Base-by-base conservation (phyloP, 805 yeast genomes). In the Starmerella vaccinii region DNA sequence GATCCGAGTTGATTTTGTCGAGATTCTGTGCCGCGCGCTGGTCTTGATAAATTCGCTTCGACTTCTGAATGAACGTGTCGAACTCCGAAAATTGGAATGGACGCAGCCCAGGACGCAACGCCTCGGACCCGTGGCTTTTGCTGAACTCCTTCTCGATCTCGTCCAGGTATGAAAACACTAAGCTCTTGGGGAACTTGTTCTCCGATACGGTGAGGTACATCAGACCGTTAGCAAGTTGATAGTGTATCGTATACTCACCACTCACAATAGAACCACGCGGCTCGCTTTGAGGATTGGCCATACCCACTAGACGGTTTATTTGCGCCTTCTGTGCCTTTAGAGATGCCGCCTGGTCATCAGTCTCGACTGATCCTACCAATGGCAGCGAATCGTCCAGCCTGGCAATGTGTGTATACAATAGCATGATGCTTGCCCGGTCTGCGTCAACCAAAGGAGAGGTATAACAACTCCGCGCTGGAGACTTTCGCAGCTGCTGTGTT, bases 51-150 rank as follows among this genome's bases (percentile, higher is more conserved):
- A 87, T 71, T 61, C 88, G 85, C 62, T 82, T 86, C 4, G 97
- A 88, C 69, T 90, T 89, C 60, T 79, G 81, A 68, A 84, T 76
- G 57, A 66, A 71, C 50, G 61, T 66, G 59, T 71, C 97, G 65
- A 92, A 90, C 45, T 84, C 80, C 46, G 86, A 81, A 68, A 84
- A 92, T 34, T 92, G 95, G 67, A 79, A 90, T 3, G 98, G 97
- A 59, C 95, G 77, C n/a, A 85, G 77, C 16, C 72, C 72, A 5
- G 78, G 77, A 61, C 73, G 71, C 41, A 68, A 69, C 52, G 77
- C 69, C 30, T 85, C 81, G 22, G 80, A 85, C 4, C 88, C 88
- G 64, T 88, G 88, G 6, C 87, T 77, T 59, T 80, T 84, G 59
- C 73, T 74, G 62, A 90, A 92, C 66, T 90, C 97, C 55, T 73